A percentile compares a stretch with the other conserved stretches of the same genome.
phyloP scores from a whole-genome alignment of 2,329 filamentous ascomycete genomes.

The Penicillium verrucosum region DNA sequence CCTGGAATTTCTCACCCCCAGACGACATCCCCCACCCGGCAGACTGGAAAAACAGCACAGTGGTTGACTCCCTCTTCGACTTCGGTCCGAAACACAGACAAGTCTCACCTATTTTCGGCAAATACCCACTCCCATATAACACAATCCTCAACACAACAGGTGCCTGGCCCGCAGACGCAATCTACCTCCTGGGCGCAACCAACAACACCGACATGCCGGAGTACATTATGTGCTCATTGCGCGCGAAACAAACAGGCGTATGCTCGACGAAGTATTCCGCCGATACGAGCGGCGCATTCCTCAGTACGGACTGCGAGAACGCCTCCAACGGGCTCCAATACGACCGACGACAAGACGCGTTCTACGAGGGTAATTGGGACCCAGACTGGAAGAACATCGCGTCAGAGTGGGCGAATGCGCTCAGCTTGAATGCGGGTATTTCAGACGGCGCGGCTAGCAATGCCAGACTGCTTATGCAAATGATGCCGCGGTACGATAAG shows the following conservation, averaged over 20 bases:
- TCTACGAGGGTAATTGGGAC: slow-evolving; percentile 33
- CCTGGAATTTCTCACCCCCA: slow-evolving; percentile 28
- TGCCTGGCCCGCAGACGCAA: slow-evolving; percentile 47
- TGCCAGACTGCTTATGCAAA: slow-evolving; percentile 56
- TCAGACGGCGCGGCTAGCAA: slow-evolving; percentile 58
- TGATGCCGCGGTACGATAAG: slow-evolving; percentile 44
- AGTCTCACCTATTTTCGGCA: slow-evolving; percentile 54
- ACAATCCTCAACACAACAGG: slow-evolving; percentile 59
- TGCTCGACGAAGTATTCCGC: slow-evolving; percentile 62
- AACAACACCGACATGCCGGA: slow-evolving; percentile 30
- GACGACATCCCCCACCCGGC: slow-evolving; percentile 36
- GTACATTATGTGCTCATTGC: slow-evolving; percentile 67
- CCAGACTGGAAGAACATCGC: slow-evolving; percentile 57
- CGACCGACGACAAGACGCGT: slow-evolving; percentile 40
- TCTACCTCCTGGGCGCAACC: slow-evolving; percentile 64
- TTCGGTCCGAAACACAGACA: slow-evolving; percentile 58
- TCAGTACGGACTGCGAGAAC: slow-evolving; percentile 64
- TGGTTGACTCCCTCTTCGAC: slow-evolving; percentile 66
- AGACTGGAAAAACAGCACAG: slow-evolving; percentile 55
- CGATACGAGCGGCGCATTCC: slow-evolving; percentile 55
- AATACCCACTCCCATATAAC: slow-evolving; percentile 60
- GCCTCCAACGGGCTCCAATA: slow-evolving; percentile 55
- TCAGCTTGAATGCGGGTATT: slow-evolving; percentile 57
- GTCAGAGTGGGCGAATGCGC: slow-evolving; percentile 52
- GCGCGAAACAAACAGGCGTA: slow-evolving; percentile 59